These are phyloP conservation scores for Fusarium sp. DNA, from an alignment of 2,329 filamentous ascomycete genomes.

Conservation along the genomic window DNA sequence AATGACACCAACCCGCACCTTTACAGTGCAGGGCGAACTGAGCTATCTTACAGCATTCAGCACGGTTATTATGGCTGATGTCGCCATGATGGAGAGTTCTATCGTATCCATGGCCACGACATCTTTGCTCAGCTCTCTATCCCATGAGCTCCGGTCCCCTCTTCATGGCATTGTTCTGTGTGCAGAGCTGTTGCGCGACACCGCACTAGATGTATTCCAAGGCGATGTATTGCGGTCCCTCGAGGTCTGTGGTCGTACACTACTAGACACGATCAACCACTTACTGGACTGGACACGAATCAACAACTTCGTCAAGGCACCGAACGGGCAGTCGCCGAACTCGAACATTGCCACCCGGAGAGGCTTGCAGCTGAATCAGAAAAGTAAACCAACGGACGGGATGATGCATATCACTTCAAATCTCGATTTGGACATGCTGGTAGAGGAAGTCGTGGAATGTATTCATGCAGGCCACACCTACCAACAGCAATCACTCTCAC, in stretches of 20 bases:
- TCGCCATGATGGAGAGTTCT: slow-evolving; percentile 58
- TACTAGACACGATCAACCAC: slow-evolving; percentile 67
- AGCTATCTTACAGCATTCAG: slow-evolving; percentile 65
- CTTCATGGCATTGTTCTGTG: slow-evolving; percentile 70
- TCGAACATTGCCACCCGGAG: not conserved
- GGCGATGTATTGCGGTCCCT: slow-evolving; percentile 62
- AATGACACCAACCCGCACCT: slow-evolving; percentile 55
- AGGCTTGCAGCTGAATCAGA: not conserved
- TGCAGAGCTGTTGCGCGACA: slow-evolving; percentile 65
- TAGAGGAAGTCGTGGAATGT: slow-evolving; percentile 62
- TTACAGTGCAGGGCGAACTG: slow-evolving; percentile 62
- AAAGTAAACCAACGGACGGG: slow-evolving; percentile 17
- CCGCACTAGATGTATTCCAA: slow-evolving; percentile 60
- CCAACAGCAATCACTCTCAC: slow-evolving; percentile 36
- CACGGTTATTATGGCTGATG: slow-evolving; percentile 68
- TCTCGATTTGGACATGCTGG: slow-evolving; percentile 53
- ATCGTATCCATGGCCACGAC: slow-evolving; percentile 63
- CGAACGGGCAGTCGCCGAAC: not conserved
- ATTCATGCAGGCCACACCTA: slow-evolving; percentile 56
- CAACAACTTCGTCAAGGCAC: slow-evolving; percentile 53
- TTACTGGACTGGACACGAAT: slow-evolving; percentile 68
- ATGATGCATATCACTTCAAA: slow-evolving; percentile 36
- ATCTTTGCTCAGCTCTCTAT: slow-evolving; percentile 70
- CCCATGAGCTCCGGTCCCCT: slow-evolving; percentile 71
- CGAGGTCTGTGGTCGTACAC: slow-evolving; percentile 62